Evolutionary conservation across 2,329 filamentous ascomycete genomes (phyloP), one percentile per base, ranked within the genome.

Genomic region (Paradendryphiella salina): DNA sequence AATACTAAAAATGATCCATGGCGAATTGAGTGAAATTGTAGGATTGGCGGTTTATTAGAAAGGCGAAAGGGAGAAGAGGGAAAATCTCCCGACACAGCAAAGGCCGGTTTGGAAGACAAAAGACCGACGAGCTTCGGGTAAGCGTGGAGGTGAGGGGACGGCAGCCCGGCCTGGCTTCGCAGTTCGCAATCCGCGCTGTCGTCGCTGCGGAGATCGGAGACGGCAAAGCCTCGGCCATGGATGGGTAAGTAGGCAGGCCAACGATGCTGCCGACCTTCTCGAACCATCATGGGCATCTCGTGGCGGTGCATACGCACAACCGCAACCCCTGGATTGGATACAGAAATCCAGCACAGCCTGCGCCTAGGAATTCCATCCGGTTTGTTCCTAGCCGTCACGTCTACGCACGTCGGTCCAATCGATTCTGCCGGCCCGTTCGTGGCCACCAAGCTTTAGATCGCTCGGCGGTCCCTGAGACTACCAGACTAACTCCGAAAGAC

Each of bases 1-100:
- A 51, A 43, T 50, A 44, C 57, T 65, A 71, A 46, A 57, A 63
- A 56, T 42, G 49, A 37, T 54, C 52, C 60, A 63, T 63, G 37
- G 36, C 40, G 48, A 46, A 32, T 17, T 20, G 43, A 7, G 41
- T 11, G 32, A 36, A 44, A 49, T 11, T 13, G 21, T 21, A 31
- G 29, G n/a, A 26, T 40, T 21, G 26, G 40, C 31, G 32, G 37
- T 35, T 13, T 14, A 13, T 15, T 35, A 31, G 35, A 36, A 20
- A 26, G 45, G 42, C 37, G n/a, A 23, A 26, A 44, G 35, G 18
- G 28, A 33, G 18, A 32, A 10, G n/a, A 47, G 5, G 6, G 34
- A 26, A 47, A 26, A 45, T 6, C 21, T 7, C 37, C 36, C 32
- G 40, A 11, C 28, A 18, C 28, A 17, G 42, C 21, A 29, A 36